Evolutionary conservation across 164 flowering plant genomes (phyloP).

Genomic region (Chimonanthus salicifolius): DNA sequence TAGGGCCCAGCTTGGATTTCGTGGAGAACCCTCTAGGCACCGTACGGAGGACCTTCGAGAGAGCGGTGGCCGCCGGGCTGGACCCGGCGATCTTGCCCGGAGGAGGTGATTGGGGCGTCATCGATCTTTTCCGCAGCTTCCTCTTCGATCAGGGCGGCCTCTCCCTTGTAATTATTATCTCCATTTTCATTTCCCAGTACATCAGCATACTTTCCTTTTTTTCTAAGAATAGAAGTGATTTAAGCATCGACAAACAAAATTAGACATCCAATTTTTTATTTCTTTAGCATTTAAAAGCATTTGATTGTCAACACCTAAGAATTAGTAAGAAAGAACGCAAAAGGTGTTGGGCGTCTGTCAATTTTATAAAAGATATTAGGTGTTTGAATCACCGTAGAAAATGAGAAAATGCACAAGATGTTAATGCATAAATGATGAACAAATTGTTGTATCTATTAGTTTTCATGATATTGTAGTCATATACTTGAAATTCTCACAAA

Average conservation of each 20-base stretch:
- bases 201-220: not conserved
- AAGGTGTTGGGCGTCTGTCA: no score
- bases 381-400: no score
- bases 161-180: slow-evolving; percentile 42
- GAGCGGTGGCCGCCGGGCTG: slow-evolving; percentile 40
- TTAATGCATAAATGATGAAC: not conserved
- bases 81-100: slow-evolving; percentile 39
- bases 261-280: not conserved
- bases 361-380: no score
- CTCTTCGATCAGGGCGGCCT: slow-evolving; percentile 48
- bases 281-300: not conserved
- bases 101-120: slow-evolving; percentile 79
- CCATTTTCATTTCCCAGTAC: not conserved
- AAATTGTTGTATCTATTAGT: no score
- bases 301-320: no score
- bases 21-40: slow-evolving; percentile 89
- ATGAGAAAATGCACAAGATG: no score
- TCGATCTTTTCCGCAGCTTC: slow-evolving; percentile 57
- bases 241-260: not conserved
- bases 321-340: no score
- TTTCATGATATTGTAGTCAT: no score
- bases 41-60: slow-evolving; percentile 75
- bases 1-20: slow-evolving; percentile 69
- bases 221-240: not conserved
- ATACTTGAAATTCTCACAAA: no score